Conservation (phyloP, 495 filamentous ascomycete species). For the Penicillium riverlandense region DNA sequence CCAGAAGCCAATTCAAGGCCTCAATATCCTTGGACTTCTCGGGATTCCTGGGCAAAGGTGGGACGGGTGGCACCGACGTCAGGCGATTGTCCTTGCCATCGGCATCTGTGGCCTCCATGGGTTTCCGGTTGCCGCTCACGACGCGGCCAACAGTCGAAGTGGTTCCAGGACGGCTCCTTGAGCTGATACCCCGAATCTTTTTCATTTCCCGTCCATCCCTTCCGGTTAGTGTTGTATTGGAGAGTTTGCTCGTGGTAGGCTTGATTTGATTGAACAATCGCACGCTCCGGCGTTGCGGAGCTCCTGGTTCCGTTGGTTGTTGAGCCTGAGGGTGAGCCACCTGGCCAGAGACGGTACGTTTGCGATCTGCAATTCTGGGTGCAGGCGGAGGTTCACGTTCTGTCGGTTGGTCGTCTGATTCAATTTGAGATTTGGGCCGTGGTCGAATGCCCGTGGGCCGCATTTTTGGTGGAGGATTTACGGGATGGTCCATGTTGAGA, state of each 20-base stretch:
- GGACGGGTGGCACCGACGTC: slow-evolving; percentile 12
- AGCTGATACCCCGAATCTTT: slow-evolving; percentile 62
- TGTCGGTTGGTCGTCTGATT: slow-evolving; percentile 40
- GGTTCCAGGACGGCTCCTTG: slow-evolving; percentile 46
- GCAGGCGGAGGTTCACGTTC: slow-evolving; percentile 32
- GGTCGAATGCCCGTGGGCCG: slow-evolving; percentile 45
- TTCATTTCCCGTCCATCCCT: slow-evolving; percentile 66
- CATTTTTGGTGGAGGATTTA: slow-evolving; percentile 62
- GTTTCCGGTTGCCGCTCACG: slow-evolving; percentile 72
- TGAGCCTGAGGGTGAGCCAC: slow-evolving; percentile 52
- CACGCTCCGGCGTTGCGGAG: slow-evolving; percentile 70
- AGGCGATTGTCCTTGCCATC: slow-evolving; percentile 54
- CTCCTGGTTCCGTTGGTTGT: slow-evolving; percentile 52
- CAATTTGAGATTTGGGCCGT: slow-evolving; percentile 41
- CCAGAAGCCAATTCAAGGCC: slow-evolving; percentile 66
- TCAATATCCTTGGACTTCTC: slow-evolving; percentile 62
- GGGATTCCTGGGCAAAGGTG: slow-evolving; percentile 19
- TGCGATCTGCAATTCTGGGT: slow-evolving; percentile 50
- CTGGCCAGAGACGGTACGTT: slow-evolving; percentile 81
- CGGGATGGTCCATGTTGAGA: slow-evolving; percentile 38
- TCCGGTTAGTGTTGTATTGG: slow-evolving; percentile 41
- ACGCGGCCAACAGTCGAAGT: slow-evolving; percentile 68
- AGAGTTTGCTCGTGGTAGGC: slow-evolving; percentile 52
- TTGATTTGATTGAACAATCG: slow-evolving; percentile 67
- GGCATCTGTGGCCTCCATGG: slow-evolving; percentile 59